Base-by-base conservation (phyloP, 2,329 filamentous ascomycete genomes). In the Colletotrichum australisinense region DNA sequence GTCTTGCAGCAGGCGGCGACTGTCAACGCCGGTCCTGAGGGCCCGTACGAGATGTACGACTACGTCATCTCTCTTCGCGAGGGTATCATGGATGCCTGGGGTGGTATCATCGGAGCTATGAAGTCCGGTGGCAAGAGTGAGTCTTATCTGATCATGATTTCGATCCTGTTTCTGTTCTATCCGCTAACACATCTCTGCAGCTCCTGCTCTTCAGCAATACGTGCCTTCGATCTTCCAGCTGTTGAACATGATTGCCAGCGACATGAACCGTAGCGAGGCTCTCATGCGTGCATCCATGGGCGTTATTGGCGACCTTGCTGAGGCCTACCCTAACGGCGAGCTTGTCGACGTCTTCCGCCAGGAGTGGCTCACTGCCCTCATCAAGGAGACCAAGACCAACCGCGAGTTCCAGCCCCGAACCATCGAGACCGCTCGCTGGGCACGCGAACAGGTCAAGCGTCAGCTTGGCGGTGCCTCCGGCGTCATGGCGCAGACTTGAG, bases 51-150 rank as follows among this genome's bases (percentile, higher is more conserved):
- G 84, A 97, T 98, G 93, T 93, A 95, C 71, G 96, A 98, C 84
- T 99, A 99, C 81, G 93, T 99, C 78, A 91, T 97, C 76, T 98
- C 95, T 24, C 89, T 99, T 62, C 93, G 97, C 67, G 97, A 99
- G 82, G 97, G 96, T 78, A 98, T 99, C 77, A 98, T 98, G 93
- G 97, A 99, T 88, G 97, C 97, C 42, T 99, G 97, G 95, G 95
- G 95, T 79, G 97, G 97, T 77, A 97, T 98, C 77, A 95, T 99
- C 80, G 92, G 96, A 82, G 95, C 97, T 66, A 95, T 98, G 93
- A 97, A 97, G 87, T 85, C 89, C 64, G 94, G 93, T 79, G 87
- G 87, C 79, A 96, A 96, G 87, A 92, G 93, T 93, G 84, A 83
- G 91, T 65, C 22, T 22, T 3, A 49, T 11, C 19, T 19, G 8